Evolutionary conservation across 1,139 yeast species (phyloP).

Genomic region (Suhomyces choctaworum): DNA sequence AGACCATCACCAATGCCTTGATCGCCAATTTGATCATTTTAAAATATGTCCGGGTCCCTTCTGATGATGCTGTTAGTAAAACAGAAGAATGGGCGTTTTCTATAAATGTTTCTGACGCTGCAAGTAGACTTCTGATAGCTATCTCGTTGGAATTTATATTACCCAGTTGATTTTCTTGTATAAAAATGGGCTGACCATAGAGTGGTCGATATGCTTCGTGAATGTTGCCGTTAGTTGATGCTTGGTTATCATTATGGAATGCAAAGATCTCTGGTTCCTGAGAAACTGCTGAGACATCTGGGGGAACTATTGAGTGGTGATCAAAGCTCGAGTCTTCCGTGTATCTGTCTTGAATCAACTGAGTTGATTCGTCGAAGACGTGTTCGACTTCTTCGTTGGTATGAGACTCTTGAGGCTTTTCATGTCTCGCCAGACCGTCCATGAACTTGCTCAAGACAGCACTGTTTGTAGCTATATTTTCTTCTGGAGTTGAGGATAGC

Average conservation of each 20-base stretch:
- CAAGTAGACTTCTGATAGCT: conserved; percentile 15
- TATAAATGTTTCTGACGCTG: conserved; percentile 26
- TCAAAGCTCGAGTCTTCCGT: too few species aligned
- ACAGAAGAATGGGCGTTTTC: conserved; percentile 27
- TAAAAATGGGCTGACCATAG: conserved; percentile 1
- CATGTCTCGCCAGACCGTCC: not conserved
- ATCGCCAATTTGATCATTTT: conserved; percentile 41
- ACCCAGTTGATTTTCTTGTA: not conserved
- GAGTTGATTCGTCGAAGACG: not conserved
- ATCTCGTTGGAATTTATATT: conserved; percentile 1
- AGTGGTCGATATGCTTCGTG: conserved; percentile 2
- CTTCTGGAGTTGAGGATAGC: too few species aligned
- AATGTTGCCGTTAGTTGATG: too few species aligned
- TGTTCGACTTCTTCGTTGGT: not conserved
- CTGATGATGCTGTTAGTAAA: conserved; percentile 12
- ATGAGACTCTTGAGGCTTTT: not conserved
- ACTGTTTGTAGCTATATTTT: conserved; percentile 7
- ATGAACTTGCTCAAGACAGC: conserved; percentile 5
- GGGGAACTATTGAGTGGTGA: too few species aligned
- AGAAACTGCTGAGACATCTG: too few species aligned
- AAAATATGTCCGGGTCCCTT: conserved; percentile 31
- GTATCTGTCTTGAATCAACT: too few species aligned
- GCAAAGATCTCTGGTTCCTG: too few species aligned
- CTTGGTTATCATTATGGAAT: too few species aligned
- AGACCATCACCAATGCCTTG: conserved; percentile 35